These are phyloP conservation scores for Plasmopara muralis DNA, from an alignment of 352 stramenopile genomes.

Conservation along the genomic window DNA sequence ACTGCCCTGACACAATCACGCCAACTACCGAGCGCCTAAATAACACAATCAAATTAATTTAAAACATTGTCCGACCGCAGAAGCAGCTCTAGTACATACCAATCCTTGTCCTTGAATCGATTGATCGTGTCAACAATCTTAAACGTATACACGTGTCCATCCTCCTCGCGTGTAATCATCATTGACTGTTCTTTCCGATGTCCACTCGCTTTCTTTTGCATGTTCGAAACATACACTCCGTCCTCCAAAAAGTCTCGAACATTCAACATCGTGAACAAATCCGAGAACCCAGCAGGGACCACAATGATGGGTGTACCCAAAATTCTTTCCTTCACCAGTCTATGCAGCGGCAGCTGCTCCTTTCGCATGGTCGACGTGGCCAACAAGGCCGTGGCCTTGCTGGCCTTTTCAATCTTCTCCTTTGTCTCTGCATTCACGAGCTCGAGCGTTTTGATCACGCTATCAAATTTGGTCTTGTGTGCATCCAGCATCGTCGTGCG, in stretches of 20 bases:
- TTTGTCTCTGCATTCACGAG: conserved; percentile 78
- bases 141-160: conserved; percentile 79
- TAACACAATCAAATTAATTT: background rate
- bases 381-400: conserved; percentile 50
- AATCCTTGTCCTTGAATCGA: conserved; percentile 84
- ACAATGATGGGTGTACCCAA: conserved; percentile 88
- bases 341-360: conserved; percentile 56
- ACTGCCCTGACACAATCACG: conserved; percentile 84
- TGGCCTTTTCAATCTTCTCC: conserved; percentile 83
- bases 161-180: conserved; percentile 75
- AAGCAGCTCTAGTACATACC: conserved; percentile 29
- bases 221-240: conserved; percentile 69
- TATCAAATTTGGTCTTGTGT: conserved; percentile 78
- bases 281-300: conserved; percentile 79
- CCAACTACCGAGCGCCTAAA: conserved; percentile 81
- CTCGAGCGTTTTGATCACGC: conserved; percentile 73
- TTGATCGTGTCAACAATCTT: conserved; percentile 85
- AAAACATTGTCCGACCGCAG: background rate
- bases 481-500: conserved; percentile 72
- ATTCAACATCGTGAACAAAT: conserved; percentile 87
- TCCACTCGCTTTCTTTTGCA: conserved; percentile 83
- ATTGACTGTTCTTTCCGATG: conserved; percentile 77
- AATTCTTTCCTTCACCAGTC: conserved; percentile 73
- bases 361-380: conserved; percentile 39
- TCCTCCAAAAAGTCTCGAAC: conserved; percentile 83